These are phyloP conservation scores for Zymoseptoria tritici DNA, from an alignment of 2,329 filamentous ascomycete species.

Conservation along the genomic window DNA sequence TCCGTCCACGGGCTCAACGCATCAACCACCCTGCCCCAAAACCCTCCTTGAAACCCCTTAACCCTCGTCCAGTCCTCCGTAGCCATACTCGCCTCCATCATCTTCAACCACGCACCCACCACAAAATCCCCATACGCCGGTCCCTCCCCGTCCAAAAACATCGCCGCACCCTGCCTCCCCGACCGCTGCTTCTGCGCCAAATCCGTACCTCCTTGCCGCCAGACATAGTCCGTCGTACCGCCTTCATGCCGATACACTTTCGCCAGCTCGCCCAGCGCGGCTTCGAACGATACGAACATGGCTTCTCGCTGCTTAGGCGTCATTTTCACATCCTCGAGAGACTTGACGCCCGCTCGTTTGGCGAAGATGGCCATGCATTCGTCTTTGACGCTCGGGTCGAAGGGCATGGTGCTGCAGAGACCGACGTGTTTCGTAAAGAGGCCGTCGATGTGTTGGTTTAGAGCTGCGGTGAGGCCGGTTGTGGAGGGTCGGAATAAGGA, in stretches of 20 bases:
- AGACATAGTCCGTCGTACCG: slow-evolving; percentile 22
- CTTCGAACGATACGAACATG: slow-evolving; percentile 35
- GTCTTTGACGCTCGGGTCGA: slow-evolving; percentile 45
- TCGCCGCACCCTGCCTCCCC: slow-evolving; percentile 30
- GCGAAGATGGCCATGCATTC: slow-evolving; percentile 42
- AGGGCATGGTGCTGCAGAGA: slow-evolving; percentile 41
- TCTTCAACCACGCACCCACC: slow-evolving; percentile 50
- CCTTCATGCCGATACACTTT: slow-evolving; percentile 35
- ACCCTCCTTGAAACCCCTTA: slow-evolving; percentile 43
- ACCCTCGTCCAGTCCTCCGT: slow-evolving; percentile 43
- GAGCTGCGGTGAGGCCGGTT: slow-evolving; percentile 34
- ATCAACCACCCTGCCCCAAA: slow-evolving; percentile 46
- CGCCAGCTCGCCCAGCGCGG: slow-evolving; percentile 37
- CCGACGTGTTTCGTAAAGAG: slow-evolving; percentile 43
- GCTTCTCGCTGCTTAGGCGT: slow-evolving; percentile 35
- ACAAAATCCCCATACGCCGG: slow-evolving; percentile 51
- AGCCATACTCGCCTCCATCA: slow-evolving; percentile 38
- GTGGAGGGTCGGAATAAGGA: slow-evolving; percentile 43
- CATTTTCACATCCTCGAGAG: slow-evolving; percentile 39
- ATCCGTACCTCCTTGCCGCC: slow-evolving; percentile 12
- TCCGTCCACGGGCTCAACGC: slow-evolving; percentile 25
- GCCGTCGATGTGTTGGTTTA: slow-evolving; percentile 50
- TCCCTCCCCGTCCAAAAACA: slow-evolving; percentile 42
- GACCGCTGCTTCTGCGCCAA: slow-evolving; percentile 13
- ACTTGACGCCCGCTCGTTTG: slow-evolving; percentile 36